Percentiles rank a stretch among this genome's conserved stretches.
phyloP scores from a whole-genome alignment of 164 flowering plant genomes.

The Macadamia tetraphylla region DNA sequence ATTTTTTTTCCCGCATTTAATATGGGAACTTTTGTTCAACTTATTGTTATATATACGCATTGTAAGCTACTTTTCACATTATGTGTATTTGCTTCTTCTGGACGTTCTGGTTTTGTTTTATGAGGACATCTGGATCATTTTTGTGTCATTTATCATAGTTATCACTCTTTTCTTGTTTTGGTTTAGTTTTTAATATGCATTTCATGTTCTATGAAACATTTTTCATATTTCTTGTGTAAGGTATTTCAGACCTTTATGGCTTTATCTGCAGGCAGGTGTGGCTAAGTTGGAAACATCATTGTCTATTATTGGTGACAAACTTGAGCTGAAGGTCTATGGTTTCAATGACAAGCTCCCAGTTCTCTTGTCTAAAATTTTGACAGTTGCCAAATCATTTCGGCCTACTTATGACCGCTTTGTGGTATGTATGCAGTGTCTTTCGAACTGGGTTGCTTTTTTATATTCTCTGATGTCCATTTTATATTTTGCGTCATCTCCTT shows the following conservation, averaged over 20 bases:
- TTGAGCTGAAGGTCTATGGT: constrained; percentile 85
- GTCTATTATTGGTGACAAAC: constrained; percentile 60
- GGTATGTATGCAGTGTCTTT: constrained; percentile 33
- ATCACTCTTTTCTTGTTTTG: not conserved
- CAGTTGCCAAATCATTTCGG: constrained; percentile 45
- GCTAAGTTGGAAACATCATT: constrained; percentile 89
- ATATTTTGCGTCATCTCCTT: not conserved
- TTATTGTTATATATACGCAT: not conserved
- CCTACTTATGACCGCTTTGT: constrained; percentile 80
- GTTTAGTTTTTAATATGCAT: not conserved
- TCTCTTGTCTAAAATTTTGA: constrained; percentile 59
- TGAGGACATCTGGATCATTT: too few species aligned
- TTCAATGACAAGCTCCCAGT: constrained; percentile 83
- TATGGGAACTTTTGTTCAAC: not conserved
- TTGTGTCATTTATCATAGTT: not conserved
- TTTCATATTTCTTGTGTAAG: not conserved
- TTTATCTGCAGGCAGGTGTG: constrained; percentile 72
- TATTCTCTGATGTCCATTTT: not conserved
- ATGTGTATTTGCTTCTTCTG: too few species aligned
- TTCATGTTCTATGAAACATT: not conserved
- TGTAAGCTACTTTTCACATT: too few species aligned
- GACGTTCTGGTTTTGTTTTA: too few species aligned
- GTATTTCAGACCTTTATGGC: not conserved
- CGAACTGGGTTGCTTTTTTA: not conserved
- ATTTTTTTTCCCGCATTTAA: not conserved